These are phyloP conservation scores for Rhodotorula mucilaginosa DNA, from an alignment of 1,284 basidiomycete species.

Conservation along the genomic window DNA sequence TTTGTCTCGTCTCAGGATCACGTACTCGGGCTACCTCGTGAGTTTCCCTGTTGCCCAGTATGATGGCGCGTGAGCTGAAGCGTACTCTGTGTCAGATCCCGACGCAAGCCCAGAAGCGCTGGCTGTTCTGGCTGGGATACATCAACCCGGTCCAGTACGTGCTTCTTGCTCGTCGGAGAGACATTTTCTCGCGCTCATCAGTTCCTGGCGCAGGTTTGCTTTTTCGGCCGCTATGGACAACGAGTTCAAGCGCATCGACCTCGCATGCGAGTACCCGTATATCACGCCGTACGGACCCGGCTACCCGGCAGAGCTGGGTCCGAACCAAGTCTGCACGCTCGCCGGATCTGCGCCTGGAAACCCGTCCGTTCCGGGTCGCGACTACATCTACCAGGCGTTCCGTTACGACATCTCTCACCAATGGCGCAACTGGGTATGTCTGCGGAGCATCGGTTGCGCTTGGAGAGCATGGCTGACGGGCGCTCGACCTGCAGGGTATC, in stretches of 20 bases:
- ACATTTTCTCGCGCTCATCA: constrained; percentile 51
- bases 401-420: constrained; percentile 62
- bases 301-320: constrained; percentile 49
- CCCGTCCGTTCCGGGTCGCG: constrained; percentile 52
- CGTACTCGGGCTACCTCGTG: constrained; percentile 41
- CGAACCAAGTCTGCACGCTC: constrained; percentile 44
- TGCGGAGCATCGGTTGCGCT: neutral
- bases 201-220: constrained; percentile 49
- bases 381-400: constrained; percentile 59
- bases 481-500: constrained; percentile 50
- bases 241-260: constrained; percentile 53
- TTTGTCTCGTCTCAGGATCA: constrained; percentile 1
- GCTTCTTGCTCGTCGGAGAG: too few relatives aligned
- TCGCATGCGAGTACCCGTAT: constrained; percentile 66
- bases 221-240: constrained; percentile 54
- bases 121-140: constrained; percentile 18
- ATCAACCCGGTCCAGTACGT: constrained; percentile 1
- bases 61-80: neutral
- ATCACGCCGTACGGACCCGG: constrained; percentile 60
- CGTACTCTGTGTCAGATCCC: neutral
- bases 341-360: constrained; percentile 47
- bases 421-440: constrained; percentile 62
- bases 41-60: neutral
- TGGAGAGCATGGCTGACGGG: neutral
- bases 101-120: constrained; percentile 26